Base-by-base conservation (phyloP, 176 grass and related monocot genomes). In the Tuctoria greenei region DNA sequence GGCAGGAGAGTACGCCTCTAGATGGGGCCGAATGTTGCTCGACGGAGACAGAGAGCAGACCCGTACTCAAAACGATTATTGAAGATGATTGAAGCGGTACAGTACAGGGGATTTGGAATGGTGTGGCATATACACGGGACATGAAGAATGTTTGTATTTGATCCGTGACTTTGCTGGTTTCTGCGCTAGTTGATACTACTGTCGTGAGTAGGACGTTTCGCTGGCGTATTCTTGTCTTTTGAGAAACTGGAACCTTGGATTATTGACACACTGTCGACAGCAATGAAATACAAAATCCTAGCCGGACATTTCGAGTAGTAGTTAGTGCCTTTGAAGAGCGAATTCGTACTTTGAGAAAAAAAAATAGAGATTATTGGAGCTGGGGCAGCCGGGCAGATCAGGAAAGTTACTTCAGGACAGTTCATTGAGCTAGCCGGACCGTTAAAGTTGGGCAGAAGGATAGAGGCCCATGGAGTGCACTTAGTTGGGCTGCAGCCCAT, bases 1-100 rank as follows among this genome's bases (percentile, higher is more conserved):
- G n/a, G 69, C 47, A 47, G 62, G 42, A 49, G 81, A 61, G n/a
- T n/a, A n/a, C 21, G 72, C 31, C 52, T 61, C 42, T 13, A 47
- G 72, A 39, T 83, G n/a, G 49, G 40, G 25, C 40, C 18, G 25
- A 49, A 49, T 39, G 41, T 45, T 38, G 50, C 27, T 59, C 13
- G 3, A 26, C 13, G 55, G 55, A 49, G 40, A 69, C 69, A 72
- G 24, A 55, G 4, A 36, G 43, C n/a, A 49, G 21, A 82, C 36
- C 34, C 50, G 13, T 44, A 3, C 18, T 2, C 0, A 20, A 7
- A 35, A 54, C 20, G 8, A 44, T 10, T 23, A 38, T 47, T 54
- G 15, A 10, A 8, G 15, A 25, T 17, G 8, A 13, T 2, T 63
- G 25, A 60, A 64, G 73, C 1, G 20, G 12, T 46, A 35, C 45